Conservation (phyloP, 2,329 filamentous ascomycete genomes). For the Pseudopyrenochaeta lycopersici region DNA sequence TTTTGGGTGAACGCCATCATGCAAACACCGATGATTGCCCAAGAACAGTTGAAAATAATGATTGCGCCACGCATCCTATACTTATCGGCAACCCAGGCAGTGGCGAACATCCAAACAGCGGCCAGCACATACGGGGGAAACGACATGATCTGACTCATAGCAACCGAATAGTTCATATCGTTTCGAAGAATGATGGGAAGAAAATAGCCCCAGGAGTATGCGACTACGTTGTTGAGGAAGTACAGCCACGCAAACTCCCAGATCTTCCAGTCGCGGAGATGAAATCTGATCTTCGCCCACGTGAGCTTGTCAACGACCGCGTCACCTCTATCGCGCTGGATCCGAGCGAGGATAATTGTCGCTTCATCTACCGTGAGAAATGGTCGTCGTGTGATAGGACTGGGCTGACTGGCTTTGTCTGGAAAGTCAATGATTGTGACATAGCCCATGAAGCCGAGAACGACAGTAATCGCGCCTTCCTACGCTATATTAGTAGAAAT, state of each 20-base stretch:
- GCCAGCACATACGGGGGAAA: constrained; percentile 64
- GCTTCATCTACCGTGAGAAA: constrained; percentile 27
- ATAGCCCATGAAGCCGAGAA: constrained; percentile 19
- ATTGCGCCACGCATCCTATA: constrained; percentile 32
- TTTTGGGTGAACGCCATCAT: constrained; percentile 53
- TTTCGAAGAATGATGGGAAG: constrained; percentile 25
- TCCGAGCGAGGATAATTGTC: constrained; percentile 23
- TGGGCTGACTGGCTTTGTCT: constrained; percentile 12
- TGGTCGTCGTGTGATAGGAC: constrained; percentile 13
- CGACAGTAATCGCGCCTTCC: constrained; percentile 24
- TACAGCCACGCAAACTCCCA: constrained; percentile 19
- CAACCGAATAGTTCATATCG: constrained; percentile 30
- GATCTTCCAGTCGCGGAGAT: constrained; percentile 28
- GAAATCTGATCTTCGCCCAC: constrained; percentile 4
- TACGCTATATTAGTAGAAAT: not conserved
- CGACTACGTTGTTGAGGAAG: constrained; percentile 19
- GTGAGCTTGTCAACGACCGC: constrained; percentile 23
- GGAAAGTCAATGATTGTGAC: constrained; percentile 28
- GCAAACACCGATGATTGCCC: constrained; percentile 64
- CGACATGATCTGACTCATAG: constrained; percentile 61
- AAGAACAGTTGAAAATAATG: constrained; percentile 63
- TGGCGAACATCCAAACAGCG: constrained; percentile 62
- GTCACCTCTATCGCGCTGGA: constrained; percentile 50
- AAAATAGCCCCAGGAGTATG: constrained; percentile 25
- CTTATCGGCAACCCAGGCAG: constrained; percentile 56